Evolutionary conservation across 192 early-diverging fungal genomes (phyloP), one percentile per base, ranked within the genome.

Genomic region (Pilaira anomala): DNA sequence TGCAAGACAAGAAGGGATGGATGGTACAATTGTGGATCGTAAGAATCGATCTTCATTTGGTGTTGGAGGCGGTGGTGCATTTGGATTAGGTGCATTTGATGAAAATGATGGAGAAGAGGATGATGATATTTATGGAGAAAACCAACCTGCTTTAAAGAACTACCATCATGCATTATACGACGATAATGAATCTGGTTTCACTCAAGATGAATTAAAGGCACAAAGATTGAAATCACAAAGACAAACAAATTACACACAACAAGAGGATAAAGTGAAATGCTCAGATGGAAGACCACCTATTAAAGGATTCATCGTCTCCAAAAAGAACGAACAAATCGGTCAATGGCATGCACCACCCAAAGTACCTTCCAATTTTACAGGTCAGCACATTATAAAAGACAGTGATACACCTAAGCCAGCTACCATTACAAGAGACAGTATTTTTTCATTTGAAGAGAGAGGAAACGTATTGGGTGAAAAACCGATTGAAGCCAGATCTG

Each of bases 71-170:
- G 14, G 22, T 11, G 56, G 36, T 24, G 56, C 56, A 8, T 80
- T 87, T 55, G 85, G 86, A 13, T 76, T 90, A 12, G 91, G 90
- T 21, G 71, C 82, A 0, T 87, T 90, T 59, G 91, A 91, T 25
- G 83, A 85, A 26, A 90, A 91, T 13, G 82, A 85, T 19, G 83
- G 78, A 14, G 78, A 83, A 29, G 84, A 85, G 1, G 78, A 79
- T 2, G 61, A 62, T 7, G 72, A 69, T 46, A 42, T 76, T 7
- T 78, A 82, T 67, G 70, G 60, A 24, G 56, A 68, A 19, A 50
- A 25, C 13, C 13, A 26, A 22, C 51, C 19, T 11, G 41, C 36
- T 7, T 26, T 30, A 19, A 25, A 16, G 13, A 56, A 68, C 24
- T 60, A 65, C 53, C 59, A 58, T 57, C 51, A 58, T 63, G 51